These are phyloP conservation scores for Trichoderma sp. DNA, from an alignment of 2,329 filamentous ascomycete species.

Conservation along the genomic window DNA sequence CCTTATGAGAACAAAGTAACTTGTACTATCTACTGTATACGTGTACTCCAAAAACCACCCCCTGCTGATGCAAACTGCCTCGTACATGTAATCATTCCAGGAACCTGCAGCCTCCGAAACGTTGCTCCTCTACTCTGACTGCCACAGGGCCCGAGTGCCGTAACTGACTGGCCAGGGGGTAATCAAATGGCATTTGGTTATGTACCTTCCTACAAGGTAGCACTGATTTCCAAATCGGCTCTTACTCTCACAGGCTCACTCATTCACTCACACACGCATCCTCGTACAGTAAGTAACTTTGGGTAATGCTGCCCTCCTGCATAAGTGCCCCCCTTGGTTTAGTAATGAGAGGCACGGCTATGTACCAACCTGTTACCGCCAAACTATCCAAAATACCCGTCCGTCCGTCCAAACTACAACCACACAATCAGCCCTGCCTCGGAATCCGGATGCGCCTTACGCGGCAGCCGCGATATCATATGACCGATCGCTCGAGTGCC, in stretches of 20 bases:
- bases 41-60: background rate
- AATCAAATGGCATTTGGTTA: background rate
- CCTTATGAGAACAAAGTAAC: background rate
- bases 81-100: background rate
- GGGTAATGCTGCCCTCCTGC: background rate
- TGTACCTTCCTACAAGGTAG: background rate
- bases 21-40: background rate
- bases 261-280: background rate
- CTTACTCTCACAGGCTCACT: background rate
- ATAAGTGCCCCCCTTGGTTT: background rate
- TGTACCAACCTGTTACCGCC: background rate
- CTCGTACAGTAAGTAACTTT: background rate
- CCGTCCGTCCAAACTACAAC: background rate
- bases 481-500: constrained; percentile 9
- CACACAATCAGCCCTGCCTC: background rate
- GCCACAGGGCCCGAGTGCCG: background rate
- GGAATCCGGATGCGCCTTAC: constrained; percentile 17
- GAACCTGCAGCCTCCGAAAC: background rate
- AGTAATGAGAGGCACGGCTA: background rate
- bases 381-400: background rate
- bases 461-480: constrained; percentile 14
- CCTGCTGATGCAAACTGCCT: background rate
- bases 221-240: background rate
- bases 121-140: background rate
- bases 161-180: background rate